These are phyloP conservation scores for Immersiella caudata DNA, from an alignment of 495 filamentous ascomycete species.

Conservation along the genomic window DNA sequence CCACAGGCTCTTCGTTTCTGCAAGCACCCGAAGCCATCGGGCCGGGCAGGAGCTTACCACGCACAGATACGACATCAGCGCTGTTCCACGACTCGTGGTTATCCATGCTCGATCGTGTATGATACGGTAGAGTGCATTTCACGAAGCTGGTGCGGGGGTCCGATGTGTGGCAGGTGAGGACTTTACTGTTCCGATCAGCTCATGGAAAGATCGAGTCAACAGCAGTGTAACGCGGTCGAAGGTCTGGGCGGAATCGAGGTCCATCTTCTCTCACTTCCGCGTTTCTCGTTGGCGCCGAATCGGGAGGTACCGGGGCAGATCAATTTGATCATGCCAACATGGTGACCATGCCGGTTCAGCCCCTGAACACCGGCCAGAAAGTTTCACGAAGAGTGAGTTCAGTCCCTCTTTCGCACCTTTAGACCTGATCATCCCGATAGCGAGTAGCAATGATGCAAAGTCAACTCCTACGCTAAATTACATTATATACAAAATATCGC, in stretches of 20 bases:
- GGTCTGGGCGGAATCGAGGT: too few species aligned
- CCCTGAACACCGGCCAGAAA: too few species aligned
- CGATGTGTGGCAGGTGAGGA: background rate
- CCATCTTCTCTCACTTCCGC: too few species aligned
- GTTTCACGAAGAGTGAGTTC: too few species aligned
- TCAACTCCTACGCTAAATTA: background rate
- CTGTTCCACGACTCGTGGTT: background rate
- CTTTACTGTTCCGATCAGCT: background rate
- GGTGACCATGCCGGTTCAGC: too few species aligned
- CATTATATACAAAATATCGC: background rate
- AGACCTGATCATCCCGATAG: too few species aligned
- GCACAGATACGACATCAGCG: background rate
- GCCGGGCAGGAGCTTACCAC: background rate
- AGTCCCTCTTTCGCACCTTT: too few species aligned
- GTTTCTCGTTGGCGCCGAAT: too few species aligned
- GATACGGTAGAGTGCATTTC: background rate
- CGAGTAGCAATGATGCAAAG: too few species aligned
- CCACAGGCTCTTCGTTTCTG: background rate
- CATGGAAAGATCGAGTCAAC: background rate
- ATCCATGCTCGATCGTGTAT: background rate
- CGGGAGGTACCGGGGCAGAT: too few species aligned
- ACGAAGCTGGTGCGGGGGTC: background rate
- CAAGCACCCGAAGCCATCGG: background rate
- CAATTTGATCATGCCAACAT: too few species aligned
- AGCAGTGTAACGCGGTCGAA: background rate